phyloP scores from a whole-genome alignment of 768 basidiomycete species.

The Mycena indigotica region DNA sequence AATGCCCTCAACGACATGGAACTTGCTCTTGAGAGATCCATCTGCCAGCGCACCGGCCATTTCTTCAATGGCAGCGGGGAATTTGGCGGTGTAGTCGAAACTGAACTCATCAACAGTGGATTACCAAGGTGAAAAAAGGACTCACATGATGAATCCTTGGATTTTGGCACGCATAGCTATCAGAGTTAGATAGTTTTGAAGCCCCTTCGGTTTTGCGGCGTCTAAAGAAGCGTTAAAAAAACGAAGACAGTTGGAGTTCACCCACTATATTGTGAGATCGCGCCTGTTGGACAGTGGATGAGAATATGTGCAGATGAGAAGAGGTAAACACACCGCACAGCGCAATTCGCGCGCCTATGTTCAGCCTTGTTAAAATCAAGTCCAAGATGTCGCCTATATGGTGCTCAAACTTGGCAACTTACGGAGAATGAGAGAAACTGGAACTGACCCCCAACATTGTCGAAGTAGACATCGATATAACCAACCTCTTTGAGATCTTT shows the following conservation, averaged over 20 bases:
- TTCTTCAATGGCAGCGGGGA: constrained; percentile 57
- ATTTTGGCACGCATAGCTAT: constrained; percentile 80
- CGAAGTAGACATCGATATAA: constrained; percentile 83
- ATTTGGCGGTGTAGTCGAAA: constrained; percentile 72
- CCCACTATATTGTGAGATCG: constrained; percentile 84
- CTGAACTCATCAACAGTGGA: constrained; percentile 38
- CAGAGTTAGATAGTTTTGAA: constrained; percentile 66
- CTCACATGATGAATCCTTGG: constrained; percentile 82
- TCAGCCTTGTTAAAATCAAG: constrained; percentile 71
- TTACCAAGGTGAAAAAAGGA: constrained; percentile 4
- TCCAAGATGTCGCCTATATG: constrained; percentile 72
- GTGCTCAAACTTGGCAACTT: constrained; percentile 27
- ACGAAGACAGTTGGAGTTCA: neutral
- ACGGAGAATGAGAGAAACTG: neutral
- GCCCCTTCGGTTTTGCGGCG: constrained; percentile 58
- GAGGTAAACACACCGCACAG: too few species aligned
- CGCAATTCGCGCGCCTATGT: constrained; percentile 74
- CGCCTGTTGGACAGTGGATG: too few species aligned
- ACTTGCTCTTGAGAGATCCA: constrained; percentile 77
- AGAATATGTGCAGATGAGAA: too few species aligned
- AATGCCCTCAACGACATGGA: constrained; percentile 77
- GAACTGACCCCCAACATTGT: constrained; percentile 67
- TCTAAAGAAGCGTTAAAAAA: constrained; percentile 42
- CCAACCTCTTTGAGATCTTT: constrained; percentile 72
- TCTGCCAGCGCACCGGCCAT: constrained; percentile 59